Conservation (phyloP, 2,329 filamentous ascomycete genomes). For the Dactylonectria estremocensis region DNA sequence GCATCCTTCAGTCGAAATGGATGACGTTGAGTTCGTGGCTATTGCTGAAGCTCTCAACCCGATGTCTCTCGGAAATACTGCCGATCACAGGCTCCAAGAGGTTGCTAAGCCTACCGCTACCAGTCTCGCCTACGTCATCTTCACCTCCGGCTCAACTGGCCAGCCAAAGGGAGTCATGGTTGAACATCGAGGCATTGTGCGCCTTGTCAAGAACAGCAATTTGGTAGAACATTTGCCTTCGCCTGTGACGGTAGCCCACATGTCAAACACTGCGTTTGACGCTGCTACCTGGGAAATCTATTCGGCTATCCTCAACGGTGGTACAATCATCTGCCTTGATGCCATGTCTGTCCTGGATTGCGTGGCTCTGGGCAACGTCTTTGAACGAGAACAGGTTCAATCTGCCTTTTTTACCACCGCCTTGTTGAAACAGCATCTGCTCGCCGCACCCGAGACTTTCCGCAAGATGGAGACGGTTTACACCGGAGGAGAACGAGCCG, state of each 20-base stretch:
- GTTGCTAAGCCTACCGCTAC: background rate
- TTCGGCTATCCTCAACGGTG: conserved; percentile 19
- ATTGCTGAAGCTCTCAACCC: background rate
- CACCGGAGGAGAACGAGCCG: conserved; percentile 40
- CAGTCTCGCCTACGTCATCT: conserved; percentile 22
- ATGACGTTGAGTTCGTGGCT: background rate
- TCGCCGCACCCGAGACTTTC: conserved; percentile 20
- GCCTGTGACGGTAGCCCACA: conserved; percentile 23
- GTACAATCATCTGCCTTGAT: conserved; percentile 35
- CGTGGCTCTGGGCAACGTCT: conserved; percentile 10
- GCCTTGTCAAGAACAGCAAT: conserved; percentile 26
- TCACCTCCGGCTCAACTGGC: conserved; percentile 21
- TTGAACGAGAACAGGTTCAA: conserved; percentile 32
- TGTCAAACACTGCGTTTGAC: conserved; percentile 33
- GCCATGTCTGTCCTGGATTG: conserved; percentile 25
- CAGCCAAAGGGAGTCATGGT: conserved; percentile 18
- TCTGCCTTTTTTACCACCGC: conserved; percentile 33
- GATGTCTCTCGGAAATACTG: background rate
- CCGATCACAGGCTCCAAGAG: background rate
- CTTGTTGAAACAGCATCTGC: conserved; percentile 40
- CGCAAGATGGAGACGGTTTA: conserved; percentile 20
- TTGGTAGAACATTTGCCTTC: background rate
- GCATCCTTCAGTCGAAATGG: background rate
- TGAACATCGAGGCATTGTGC: conserved; percentile 13
- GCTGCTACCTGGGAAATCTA: conserved; percentile 28